Conservation (phyloP, 2,329 filamentous ascomycete genomes). For the Neofusicoccum laricinum region DNA sequence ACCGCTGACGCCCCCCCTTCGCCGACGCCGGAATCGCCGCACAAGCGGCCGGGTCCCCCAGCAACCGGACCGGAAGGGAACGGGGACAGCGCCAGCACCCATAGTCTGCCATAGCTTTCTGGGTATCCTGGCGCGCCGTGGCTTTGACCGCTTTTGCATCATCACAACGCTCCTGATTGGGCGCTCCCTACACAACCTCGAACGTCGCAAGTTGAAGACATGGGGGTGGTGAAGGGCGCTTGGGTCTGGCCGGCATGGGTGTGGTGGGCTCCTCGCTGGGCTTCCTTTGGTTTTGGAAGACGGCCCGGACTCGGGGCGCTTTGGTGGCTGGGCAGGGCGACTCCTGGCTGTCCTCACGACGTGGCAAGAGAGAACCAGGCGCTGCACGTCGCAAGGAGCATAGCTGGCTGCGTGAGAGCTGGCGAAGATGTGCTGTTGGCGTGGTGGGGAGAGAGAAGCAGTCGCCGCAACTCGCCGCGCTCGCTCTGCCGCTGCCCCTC, state of each 20-base stretch:
- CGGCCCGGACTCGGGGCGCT: too few relatives aligned
- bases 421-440: too few relatives aligned
- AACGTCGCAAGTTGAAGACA: conserved; percentile 13
- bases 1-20: neutral
- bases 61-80: neutral
- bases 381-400: too few relatives aligned
- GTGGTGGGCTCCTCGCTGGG: neutral
- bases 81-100: neutral
- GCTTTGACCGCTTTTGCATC: neutral
- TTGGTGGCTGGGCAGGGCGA: too few relatives aligned
- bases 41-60: too few relatives aligned
- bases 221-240: conserved; percentile 11
- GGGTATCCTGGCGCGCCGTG: neutral
- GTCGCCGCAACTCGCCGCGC: too few relatives aligned
- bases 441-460: too few relatives aligned
- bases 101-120: conserved; percentile 7
- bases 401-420: too few relatives aligned
- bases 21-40: neutral
- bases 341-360: too few relatives aligned
- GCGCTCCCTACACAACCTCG: neutral
- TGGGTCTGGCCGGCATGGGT: neutral
- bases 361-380: too few relatives aligned
- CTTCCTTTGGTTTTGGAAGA: too few relatives aligned
- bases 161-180: neutral
- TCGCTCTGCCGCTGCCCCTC: too few relatives aligned